Conservation (phyloP, 306 rosid species). For the Clitoria ternatea region DNA sequence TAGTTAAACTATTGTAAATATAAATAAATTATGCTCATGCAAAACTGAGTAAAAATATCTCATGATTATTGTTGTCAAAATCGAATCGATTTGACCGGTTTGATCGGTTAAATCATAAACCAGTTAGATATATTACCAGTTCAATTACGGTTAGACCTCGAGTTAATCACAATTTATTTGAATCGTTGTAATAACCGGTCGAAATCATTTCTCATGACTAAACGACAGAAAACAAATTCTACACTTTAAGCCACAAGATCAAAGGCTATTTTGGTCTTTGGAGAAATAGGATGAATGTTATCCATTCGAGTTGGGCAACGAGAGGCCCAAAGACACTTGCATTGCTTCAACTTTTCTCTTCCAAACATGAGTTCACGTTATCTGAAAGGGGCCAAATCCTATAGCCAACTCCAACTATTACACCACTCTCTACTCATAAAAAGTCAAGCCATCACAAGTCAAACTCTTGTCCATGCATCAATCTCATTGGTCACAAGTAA, state of each 20-base stretch:
- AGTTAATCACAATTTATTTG: too few relatives aligned
- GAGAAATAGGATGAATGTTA: conserved; percentile 27
- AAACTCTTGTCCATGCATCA: not conserved
- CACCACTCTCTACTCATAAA: not conserved
- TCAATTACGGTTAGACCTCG: too few relatives aligned
- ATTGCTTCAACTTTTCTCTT: conserved; percentile 21
- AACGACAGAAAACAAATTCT: not conserved
- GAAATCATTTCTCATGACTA: too few relatives aligned
- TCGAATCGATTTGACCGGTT: too few relatives aligned
- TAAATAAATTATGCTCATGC: too few relatives aligned
- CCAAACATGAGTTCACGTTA: conserved; percentile 28
- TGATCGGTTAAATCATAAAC: too few relatives aligned
- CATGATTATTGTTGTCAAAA: too few relatives aligned
- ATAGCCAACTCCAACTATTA: not conserved
- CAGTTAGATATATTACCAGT: too few relatives aligned
- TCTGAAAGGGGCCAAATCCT: conserved; percentile 26
- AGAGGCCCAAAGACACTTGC: conserved; percentile 46
- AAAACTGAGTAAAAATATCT: too few relatives aligned
- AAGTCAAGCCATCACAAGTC: not conserved
- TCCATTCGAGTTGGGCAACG: conserved; percentile 33
- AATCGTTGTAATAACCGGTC: too few relatives aligned
- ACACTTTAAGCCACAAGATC: not conserved
- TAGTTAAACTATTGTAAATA: too few relatives aligned
- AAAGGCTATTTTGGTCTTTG: not conserved
- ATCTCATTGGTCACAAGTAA: not conserved